Evolutionary conservation across 345 rosid species (phyloP), one percentile per base, ranked within the genome.

Genomic region (Mercurialis annua): DNA sequence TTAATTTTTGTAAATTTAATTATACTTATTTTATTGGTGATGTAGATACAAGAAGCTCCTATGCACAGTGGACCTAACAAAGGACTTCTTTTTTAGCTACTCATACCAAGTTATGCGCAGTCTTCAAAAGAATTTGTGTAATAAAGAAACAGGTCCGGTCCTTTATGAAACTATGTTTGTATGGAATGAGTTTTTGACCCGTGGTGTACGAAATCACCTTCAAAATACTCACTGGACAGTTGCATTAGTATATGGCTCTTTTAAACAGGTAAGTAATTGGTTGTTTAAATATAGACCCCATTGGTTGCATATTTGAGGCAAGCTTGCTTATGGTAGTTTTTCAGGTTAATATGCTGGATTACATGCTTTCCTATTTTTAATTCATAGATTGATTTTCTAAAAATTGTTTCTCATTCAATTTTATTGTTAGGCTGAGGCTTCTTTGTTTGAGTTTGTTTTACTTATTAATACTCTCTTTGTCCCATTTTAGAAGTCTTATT

Each of bases 1-100:
- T n/a, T n/a, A n/a, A n/a, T 43, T 31, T 7, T 10, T 68, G 23
- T 47, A 12, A 46, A 21, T 42, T 58, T 68, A 33, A 48, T 33
- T 59, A 0, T 33, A 11, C 9, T 59, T 58, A 49, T 69, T 59
- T 72, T 55, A 9, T 80, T 79, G 75, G 66, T 79, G 66, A 67
- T 46, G 42, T 81, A 95, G 99, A 88, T 95, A 92, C 96, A 95
- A 87, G 92, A 92, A 84, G 87, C 99, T 95, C 66, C 81, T 95
- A 40, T 78, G 86, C 87, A 75, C 77, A 44, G 89, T 95, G 77
- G 97, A 95, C 83, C 95, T 95, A 60, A 95, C 98, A 2, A 92
- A 92, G 83, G 97, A 95, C 88, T 95, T 95, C 96, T 94, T 83
- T 79, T 95, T 90, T 80, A 95, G 99, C 83, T 95, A 95, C 79